Conservation (phyloP, 306 rosid species). For the Alnus rubra region DNA sequence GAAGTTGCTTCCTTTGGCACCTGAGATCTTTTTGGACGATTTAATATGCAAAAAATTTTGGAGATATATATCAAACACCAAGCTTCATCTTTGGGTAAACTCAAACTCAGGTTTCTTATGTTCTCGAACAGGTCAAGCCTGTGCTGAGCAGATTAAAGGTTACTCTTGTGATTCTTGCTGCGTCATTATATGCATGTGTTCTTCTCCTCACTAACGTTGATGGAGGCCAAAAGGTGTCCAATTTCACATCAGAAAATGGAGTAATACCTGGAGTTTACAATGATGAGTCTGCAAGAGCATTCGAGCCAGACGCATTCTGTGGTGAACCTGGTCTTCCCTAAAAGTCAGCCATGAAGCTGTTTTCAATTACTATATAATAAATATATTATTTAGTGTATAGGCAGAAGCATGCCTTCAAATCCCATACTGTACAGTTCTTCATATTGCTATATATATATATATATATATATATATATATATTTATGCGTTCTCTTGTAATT, state of each 20-base stretch:
- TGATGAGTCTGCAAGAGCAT: conserved; percentile 85
- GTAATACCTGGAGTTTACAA: conserved; percentile 82
- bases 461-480: background rate
- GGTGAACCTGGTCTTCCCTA: conserved; percentile 64
- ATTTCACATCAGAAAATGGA: conserved; percentile 41
- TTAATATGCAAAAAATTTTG: background rate
- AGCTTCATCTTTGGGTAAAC: background rate
- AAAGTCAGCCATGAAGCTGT: conserved; percentile 1
- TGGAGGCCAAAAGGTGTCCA: conserved; percentile 40
- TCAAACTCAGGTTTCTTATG: conserved; percentile 2
- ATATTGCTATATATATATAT: background rate
- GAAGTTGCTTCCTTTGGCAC: background rate
- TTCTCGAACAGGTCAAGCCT: conserved; percentile 76
- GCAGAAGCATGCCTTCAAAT: background rate
- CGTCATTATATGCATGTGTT: conserved; percentile 52
- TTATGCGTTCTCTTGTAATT: background rate
- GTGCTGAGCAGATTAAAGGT: conserved; percentile 72
- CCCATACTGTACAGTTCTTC: background rate
- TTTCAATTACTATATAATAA: background rate
- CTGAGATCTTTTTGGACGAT: background rate
- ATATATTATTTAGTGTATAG: background rate
- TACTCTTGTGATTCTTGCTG: conserved; percentile 65
- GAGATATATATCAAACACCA: background rate
- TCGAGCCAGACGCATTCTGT: conserved; percentile 95
- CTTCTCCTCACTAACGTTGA: conserved; percentile 57